Evolutionary conservation across 2,329 filamentous ascomycete genomes (phyloP).

Genomic region (Arthrobotrys pseudoclavata): DNA sequence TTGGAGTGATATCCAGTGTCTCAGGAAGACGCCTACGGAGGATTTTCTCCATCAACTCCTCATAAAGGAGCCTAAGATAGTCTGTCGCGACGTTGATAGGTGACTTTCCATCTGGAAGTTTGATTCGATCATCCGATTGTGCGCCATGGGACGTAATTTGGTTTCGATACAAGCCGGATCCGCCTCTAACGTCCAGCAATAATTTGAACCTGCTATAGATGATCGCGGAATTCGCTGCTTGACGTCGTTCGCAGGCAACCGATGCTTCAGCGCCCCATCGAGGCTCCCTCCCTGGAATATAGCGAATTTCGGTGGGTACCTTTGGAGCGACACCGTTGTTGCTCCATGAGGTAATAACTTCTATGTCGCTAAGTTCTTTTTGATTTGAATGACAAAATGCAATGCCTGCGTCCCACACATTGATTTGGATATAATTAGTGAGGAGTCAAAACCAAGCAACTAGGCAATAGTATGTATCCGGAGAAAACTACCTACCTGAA

Average conservation of each 20-base stretch:
- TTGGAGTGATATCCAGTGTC: constrained; percentile 56
- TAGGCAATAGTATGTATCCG: neutral
- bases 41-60: constrained; percentile 48
- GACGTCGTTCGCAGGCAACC: constrained; percentile 24
- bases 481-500: neutral
- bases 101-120: constrained; percentile 51
- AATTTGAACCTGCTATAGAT: constrained; percentile 60
- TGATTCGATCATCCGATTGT: constrained; percentile 23
- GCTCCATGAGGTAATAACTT: constrained; percentile 57
- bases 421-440: neutral
- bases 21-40: constrained; percentile 27
- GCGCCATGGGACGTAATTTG: neutral
- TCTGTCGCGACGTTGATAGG: constrained; percentile 44
- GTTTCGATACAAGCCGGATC: constrained; percentile 15
- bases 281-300: constrained; percentile 25
- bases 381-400: constrained; percentile 42
- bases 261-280: constrained; percentile 32
- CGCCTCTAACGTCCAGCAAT: constrained; percentile 45
- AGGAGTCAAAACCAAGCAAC: neutral
- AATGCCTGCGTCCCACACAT: constrained; percentile 9
- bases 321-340: constrained; percentile 51
- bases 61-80: constrained; percentile 54
- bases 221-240: neutral
- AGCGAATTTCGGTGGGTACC: constrained; percentile 60
- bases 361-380: constrained; percentile 39